Conservation (phyloP, 257 asterid genomes). For the Ajuga chamaepitys region DNA sequence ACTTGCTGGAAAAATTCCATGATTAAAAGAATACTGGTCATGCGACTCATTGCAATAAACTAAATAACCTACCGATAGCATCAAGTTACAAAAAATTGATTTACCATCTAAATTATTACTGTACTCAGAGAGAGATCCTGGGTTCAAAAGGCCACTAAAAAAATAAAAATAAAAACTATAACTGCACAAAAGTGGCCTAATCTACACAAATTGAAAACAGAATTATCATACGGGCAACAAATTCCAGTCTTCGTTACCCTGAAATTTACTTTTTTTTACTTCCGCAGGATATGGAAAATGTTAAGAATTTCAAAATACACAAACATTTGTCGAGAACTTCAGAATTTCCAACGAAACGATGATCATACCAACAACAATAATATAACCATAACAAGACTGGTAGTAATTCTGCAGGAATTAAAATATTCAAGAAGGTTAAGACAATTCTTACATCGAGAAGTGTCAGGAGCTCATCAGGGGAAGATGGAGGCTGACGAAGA, state of each 20-base stretch:
- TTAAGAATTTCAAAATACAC: not conserved
- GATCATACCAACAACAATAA: not conserved
- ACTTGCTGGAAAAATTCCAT: not conserved
- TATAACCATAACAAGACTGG: not conserved
- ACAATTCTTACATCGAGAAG: constrained; percentile 60
- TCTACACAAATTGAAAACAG: not conserved
- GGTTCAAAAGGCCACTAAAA: not conserved
- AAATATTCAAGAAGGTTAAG: not conserved
- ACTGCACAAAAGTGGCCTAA: not conserved
- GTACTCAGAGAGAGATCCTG: not conserved
- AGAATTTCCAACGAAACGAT: not conserved
- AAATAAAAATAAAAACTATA: too few species aligned
- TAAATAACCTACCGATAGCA: not conserved
- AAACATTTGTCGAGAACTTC: not conserved
- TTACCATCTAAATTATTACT: not conserved
- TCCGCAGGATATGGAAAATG: not conserved
- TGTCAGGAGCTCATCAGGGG: constrained; percentile 47
- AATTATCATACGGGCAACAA: not conserved
- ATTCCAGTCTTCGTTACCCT: not conserved
- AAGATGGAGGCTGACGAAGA: constrained; percentile 55
- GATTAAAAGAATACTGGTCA: not conserved
- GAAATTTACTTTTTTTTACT: not conserved
- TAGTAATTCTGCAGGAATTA: not conserved
- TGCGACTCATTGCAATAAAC: not conserved
- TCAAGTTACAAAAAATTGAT: not conserved